A percentile compares a stretch with the other conserved stretches of the same genome.
Evolutionary conservation across 805 yeast species (phyloP).

Genomic region (Brettanomyces naardenensis): DNA sequence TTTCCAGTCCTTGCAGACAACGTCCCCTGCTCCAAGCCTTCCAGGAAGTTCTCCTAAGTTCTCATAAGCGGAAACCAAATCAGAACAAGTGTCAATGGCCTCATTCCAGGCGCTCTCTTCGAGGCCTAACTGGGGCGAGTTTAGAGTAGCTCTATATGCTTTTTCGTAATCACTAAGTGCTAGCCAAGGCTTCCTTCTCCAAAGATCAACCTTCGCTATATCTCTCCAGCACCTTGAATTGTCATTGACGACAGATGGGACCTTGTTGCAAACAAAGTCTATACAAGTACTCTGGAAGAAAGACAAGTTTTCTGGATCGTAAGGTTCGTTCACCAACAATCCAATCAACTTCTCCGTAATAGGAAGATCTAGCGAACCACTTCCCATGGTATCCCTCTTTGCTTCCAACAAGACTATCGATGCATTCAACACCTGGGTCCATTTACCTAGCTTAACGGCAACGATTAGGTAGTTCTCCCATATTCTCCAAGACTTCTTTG

Average conservation of each 20-base stretch:
- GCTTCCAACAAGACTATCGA: slow-evolving; percentile 53
- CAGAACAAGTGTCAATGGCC: slow-evolving; percentile 72
- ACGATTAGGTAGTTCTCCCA: slow-evolving; percentile 84
- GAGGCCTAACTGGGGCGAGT: slow-evolving; percentile 54
- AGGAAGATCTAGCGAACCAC: slow-evolving; percentile 63
- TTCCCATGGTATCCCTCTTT: slow-evolving; percentile 40
- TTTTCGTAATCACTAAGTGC: slow-evolving; percentile 81
- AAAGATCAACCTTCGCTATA: slow-evolving; percentile 76
- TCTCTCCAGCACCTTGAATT: slow-evolving; percentile 71
- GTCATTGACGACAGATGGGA: slow-evolving; percentile 65
- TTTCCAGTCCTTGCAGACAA: slow-evolving; percentile 91
- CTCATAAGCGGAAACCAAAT: slow-evolving; percentile 79
- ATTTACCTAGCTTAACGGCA: slow-evolving; percentile 73
- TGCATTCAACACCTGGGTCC: slow-evolving; percentile 83
- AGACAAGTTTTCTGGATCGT: slow-evolving; percentile 30
- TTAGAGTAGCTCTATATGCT: slow-evolving; percentile 68
- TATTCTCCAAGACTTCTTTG: slow-evolving; percentile 74
- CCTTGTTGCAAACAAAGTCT: slow-evolving; percentile 58
- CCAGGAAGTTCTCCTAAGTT: slow-evolving; percentile 82
- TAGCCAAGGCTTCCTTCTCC: slow-evolving; percentile 85
- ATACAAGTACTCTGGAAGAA: slow-evolving; percentile 64
- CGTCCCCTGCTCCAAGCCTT: slow-evolving; percentile 66
- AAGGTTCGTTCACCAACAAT: slow-evolving; percentile 48
- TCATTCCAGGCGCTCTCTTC: slow-evolving; percentile 64
- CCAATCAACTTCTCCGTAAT: slow-evolving; percentile 69